These are phyloP conservation scores for Ustilago cynodontis DNA, from an alignment of 1,284 basidiomycete genomes.

Conservation along the genomic window DNA sequence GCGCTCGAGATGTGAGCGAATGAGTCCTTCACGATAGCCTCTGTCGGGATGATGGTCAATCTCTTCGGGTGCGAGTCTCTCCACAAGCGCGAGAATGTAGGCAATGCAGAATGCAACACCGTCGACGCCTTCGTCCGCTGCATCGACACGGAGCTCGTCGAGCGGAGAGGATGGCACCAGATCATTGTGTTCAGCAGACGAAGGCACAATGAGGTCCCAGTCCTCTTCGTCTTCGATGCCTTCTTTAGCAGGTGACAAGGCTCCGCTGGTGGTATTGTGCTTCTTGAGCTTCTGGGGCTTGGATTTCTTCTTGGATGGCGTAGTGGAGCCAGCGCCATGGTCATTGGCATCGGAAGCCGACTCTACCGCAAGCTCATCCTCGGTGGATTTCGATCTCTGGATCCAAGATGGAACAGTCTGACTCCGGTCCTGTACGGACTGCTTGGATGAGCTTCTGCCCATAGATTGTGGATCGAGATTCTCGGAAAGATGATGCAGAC, in stretches of 20 bases:
- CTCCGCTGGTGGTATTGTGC: conserved; percentile 9
- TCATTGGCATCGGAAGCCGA: conserved; percentile 12
- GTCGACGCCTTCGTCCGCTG: conserved; percentile 57
- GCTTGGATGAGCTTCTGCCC: not conserved
- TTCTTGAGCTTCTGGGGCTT: conserved; percentile 31
- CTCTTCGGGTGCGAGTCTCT: conserved; percentile 66
- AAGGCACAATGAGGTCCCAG: conserved; percentile 54
- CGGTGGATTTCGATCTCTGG: conserved; percentile 3
- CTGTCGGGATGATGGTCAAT: conserved; percentile 64
- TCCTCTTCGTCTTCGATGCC: conserved; percentile 28
- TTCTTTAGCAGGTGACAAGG: not conserved
- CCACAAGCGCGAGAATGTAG: conserved; percentile 67
- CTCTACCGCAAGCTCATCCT: conserved; percentile 7
- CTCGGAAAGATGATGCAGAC: conserved; percentile 56
- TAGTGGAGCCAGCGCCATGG: not conserved
- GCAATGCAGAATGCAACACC: conserved; percentile 67
- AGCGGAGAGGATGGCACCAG: not conserved
- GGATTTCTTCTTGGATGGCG: conserved; percentile 27
- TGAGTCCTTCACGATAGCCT: conserved; percentile 65
- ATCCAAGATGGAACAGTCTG: not conserved
- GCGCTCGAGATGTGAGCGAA: conserved; percentile 66
- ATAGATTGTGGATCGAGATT: not conserved
- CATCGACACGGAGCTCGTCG: conserved; percentile 61
- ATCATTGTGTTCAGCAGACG: conserved; percentile 14
- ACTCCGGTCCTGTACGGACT: not conserved